phyloP scores from a whole-genome alignment of 2,329 filamentous ascomycete species.

The Colletotrichum shisoi region DNA sequence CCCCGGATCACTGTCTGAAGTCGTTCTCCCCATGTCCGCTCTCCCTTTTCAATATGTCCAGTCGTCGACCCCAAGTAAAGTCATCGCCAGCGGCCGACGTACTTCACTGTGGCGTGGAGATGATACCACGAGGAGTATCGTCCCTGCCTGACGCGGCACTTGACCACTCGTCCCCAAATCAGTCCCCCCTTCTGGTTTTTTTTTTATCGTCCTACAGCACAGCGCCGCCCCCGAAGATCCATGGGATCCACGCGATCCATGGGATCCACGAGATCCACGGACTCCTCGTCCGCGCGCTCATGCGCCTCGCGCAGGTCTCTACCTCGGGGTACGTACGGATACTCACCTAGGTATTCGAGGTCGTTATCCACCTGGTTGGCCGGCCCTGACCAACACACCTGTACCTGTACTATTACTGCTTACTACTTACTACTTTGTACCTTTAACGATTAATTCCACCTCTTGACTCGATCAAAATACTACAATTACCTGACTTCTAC shows the following conservation, averaged over 20 bases:
- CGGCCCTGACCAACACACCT: conserved; percentile 3
- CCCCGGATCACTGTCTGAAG: conserved; percentile 18
- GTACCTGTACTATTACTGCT: not conserved
- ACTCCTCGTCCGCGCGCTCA: conserved; percentile 20
- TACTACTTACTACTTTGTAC: too few species aligned
- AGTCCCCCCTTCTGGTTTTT: not conserved
- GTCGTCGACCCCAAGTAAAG: conserved; percentile 19
- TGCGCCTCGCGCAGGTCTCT: conserved; percentile 18
- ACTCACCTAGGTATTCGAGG: conserved; percentile 8
- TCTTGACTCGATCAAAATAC: not conserved
- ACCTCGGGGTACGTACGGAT: conserved; percentile 15
- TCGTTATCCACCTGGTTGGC: conserved; percentile 19
- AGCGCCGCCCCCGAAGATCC: conserved; percentile 15
- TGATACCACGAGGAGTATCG: conserved; percentile 14
- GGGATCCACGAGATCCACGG: not conserved
- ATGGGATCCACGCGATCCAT: not conserved
- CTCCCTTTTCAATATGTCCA: conserved; percentile 12
- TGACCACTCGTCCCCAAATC: conserved; percentile 19
- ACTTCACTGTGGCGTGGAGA: conserved; percentile 26
- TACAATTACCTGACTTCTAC: not conserved
- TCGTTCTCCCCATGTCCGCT: conserved; percentile 12
- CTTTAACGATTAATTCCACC: not conserved
- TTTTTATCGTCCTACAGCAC: not conserved
- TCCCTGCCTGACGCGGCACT: conserved; percentile 34
- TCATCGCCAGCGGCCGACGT: conserved; percentile 32